Conservation (phyloP, 768 basidiomycete genomes). For the Leccinum broughii region DNA sequence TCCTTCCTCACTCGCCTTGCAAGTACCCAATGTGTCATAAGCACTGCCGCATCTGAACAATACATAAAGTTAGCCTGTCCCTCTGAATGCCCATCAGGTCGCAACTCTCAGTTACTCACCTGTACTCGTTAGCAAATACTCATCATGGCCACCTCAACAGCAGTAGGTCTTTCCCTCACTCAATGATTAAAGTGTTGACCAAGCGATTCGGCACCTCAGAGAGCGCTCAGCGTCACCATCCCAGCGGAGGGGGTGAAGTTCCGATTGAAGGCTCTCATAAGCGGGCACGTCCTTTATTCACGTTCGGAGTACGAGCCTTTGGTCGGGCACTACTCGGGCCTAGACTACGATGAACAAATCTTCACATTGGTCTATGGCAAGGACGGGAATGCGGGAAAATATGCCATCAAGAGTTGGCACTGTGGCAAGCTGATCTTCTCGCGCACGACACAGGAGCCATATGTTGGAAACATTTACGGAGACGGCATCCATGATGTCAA, state of each 20-base stretch:
- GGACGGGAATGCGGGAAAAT: neutral
- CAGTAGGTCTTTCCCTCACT: too few species aligned
- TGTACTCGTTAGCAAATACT: too few species aligned
- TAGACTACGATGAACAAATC: conserved; percentile 1
- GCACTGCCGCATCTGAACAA: too few species aligned
- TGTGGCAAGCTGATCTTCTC: conserved; percentile 5
- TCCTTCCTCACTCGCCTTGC: too few species aligned
- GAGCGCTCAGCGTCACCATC: neutral
- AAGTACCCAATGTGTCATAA: too few species aligned
- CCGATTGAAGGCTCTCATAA: neutral
- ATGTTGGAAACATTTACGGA: too few species aligned
- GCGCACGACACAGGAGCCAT: neutral
- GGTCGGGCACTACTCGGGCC: neutral
- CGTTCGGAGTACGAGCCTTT: neutral
- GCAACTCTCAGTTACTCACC: too few species aligned
- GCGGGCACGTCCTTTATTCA: neutral
- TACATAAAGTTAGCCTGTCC: too few species aligned
- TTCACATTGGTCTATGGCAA: conserved; percentile 6
- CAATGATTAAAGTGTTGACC: too few species aligned
- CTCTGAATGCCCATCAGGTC: too few species aligned
- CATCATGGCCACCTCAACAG: too few species aligned
- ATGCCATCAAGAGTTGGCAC: conserved; percentile 10
- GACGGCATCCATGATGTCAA: too few species aligned
- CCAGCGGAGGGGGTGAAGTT: conserved; percentile 4
- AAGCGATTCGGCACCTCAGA: neutral